Conservation (phyloP, 371 early-diverging fungal genomes). For the Zychaea mexicana region DNA sequence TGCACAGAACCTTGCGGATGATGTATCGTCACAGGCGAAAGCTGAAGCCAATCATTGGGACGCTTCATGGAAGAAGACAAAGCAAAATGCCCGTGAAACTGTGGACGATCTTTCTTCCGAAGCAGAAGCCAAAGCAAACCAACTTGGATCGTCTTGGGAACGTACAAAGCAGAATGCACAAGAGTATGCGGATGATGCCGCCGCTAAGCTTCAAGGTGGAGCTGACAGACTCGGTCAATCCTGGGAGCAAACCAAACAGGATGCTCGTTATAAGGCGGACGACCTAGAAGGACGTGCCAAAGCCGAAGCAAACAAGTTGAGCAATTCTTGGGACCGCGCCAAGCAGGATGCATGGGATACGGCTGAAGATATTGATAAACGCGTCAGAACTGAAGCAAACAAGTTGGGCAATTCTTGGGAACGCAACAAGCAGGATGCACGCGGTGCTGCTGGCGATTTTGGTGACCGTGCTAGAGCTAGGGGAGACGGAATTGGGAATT, state of each 20-base stretch:
- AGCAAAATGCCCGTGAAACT: constrained; percentile 1
- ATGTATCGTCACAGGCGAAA: constrained; percentile 8
- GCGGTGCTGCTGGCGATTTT: neutral
- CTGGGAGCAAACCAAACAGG: constrained; percentile 18
- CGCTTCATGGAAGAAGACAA: constrained; percentile 7
- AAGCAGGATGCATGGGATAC: constrained; percentile 15
- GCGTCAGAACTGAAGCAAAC: no score
- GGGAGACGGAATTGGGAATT: neutral
- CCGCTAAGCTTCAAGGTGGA: neutral
- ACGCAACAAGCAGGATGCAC: constrained; percentile 9
- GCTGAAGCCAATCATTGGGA: constrained; percentile 1
- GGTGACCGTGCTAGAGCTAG: neutral
- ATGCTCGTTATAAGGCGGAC: neutral
- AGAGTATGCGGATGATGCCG: neutral
- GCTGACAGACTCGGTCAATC: constrained; percentile 2
- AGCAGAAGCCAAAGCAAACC: constrained; percentile 10
- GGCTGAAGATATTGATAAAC: constrained; percentile 10
- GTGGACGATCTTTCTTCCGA: constrained; percentile 8
- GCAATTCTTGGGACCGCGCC: constrained; percentile 9
- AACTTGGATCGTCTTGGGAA: constrained; percentile 5
- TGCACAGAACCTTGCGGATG: neutral
- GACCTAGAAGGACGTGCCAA: neutral
- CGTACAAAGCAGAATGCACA: neutral
- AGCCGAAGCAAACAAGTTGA: constrained; percentile 2
- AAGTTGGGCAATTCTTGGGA: constrained; percentile 1